Base-by-base conservation (phyloP, 331 rosid genomes). In the Quercus tomentella region DNA sequence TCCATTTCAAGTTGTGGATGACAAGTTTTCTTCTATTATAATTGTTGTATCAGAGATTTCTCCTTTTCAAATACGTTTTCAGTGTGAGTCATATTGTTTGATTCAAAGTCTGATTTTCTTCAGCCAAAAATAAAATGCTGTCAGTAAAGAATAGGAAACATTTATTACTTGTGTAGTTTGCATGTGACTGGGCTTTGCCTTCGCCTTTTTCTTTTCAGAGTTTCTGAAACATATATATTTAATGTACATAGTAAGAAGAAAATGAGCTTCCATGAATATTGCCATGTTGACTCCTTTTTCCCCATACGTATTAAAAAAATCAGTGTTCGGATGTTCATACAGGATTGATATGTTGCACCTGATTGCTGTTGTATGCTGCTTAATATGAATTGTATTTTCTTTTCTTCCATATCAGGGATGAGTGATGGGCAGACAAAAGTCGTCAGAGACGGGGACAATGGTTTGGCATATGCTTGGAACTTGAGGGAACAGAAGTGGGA, bases 371-470 rank as follows among this genome's bases (percentile, higher is more conserved):
- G 7, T 52, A 8, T 66, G 37, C 20, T 23, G 18, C 25, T 37
- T 25, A 45, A 12, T 49, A 67, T 21, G 21, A 18, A 20, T 76
- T 80, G 56, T 78, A 73, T 70, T 7, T 51, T 79, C 71, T 62
- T 84, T 63, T 77, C 57, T 58, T 79, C 80, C 77, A 72, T 68
- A 81, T 78, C 97, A 95, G 99, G 99, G 87, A 85, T 94, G 71
- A 88, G 89, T 82, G 91, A 93, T 69, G 99, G 97, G 69, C 99
- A 95, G 87, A 95, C 99, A 66, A 95, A 93, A 79, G 88, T 95
- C 66, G 83, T 93, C 62, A 93, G 99, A 87, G 99, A 95, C 86
- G 99, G 97, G 76, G 99, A 95, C 85, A 93, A 91, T 80, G 99
- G 97, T 70, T 91, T 95, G 75, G 99, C 99, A 54, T 93, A 95